phyloP scores from a whole-genome alignment of 306 rosid genomes.

The Luffa acutangula region DNA sequence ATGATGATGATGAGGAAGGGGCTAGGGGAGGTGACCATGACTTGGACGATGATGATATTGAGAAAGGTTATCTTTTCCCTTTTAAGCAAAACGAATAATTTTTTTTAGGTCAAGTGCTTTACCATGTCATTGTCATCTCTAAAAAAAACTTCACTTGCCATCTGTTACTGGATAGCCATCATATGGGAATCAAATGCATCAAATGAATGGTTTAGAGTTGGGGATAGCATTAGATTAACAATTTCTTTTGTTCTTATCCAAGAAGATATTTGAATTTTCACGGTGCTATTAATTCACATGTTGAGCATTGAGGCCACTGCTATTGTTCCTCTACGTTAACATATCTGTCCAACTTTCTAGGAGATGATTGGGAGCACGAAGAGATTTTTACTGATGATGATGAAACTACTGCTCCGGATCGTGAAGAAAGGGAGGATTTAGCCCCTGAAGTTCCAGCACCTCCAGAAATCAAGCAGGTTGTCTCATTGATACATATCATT shows the following conservation, averaged over 20 bases:
- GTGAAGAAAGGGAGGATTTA: conserved; percentile 91
- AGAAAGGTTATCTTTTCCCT: conserved; percentile 53
- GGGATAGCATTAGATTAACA: neutral
- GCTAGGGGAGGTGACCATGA: conserved; percentile 63
- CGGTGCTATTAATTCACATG: neutral
- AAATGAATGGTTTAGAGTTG: neutral
- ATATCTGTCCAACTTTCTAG: conserved; percentile 21
- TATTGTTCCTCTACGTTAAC: neutral
- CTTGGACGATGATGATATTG: conserved; percentile 70
- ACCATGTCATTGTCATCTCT: neutral
- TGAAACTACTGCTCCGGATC: conserved; percentile 86
- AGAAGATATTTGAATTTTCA: neutral
- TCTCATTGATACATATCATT: neutral
- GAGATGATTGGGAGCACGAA: conserved; percentile 99
- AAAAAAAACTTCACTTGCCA: neutral
- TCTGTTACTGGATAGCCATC: neutral
- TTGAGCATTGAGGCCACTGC: neutral
- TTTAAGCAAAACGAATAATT: neutral
- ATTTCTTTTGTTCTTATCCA: neutral
- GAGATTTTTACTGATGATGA: conserved; percentile 97
- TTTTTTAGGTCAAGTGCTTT: neutral
- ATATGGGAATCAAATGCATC: neutral
- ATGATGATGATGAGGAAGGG: conserved; percentile 77
- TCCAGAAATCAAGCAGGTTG: conserved; percentile 95
- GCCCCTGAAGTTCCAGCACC: conserved; percentile 97